phyloP scores from a whole-genome alignment of 2,329 filamentous ascomycete species.

The Penicillium thymicola region DNA sequence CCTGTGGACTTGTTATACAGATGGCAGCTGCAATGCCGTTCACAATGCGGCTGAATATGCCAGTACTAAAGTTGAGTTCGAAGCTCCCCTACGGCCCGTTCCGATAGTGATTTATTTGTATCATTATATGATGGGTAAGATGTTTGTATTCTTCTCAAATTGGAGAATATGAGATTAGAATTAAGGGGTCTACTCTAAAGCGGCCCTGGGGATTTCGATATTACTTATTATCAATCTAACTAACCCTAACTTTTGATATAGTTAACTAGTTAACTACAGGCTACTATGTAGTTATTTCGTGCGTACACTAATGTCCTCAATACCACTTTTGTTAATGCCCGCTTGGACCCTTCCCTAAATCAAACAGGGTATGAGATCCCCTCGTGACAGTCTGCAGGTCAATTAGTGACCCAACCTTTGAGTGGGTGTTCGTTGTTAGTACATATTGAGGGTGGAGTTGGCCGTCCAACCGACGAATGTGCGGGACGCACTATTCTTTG shows the following conservation, averaged over 20 bases:
- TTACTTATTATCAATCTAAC: not conserved
- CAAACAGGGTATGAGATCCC: not conserved
- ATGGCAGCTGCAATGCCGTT: conserved; percentile 15
- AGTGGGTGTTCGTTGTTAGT: not conserved
- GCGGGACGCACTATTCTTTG: not conserved
- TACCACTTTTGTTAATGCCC: not conserved
- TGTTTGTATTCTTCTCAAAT: not conserved
- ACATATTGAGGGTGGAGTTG: not conserved
- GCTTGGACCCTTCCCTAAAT: not conserved
- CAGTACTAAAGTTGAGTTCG: not conserved
- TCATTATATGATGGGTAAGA: not conserved
- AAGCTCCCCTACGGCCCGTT: conserved; percentile 5
- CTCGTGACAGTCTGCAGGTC: not conserved
- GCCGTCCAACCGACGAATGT: not conserved
- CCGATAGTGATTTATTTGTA: not conserved
- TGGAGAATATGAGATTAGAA: not conserved
- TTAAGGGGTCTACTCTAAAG: not conserved
- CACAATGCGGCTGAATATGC: not conserved
- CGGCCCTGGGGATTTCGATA: not conserved
- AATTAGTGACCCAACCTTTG: not conserved
- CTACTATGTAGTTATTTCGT: not conserved
- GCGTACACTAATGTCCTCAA: not conserved
- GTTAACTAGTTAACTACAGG: too few species aligned
- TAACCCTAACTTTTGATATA: not conserved
- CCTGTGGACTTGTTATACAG: not conserved